phyloP scores from a whole-genome alignment of 495 filamentous ascomycete genomes.

The Lophiotrema nucula region DNA sequence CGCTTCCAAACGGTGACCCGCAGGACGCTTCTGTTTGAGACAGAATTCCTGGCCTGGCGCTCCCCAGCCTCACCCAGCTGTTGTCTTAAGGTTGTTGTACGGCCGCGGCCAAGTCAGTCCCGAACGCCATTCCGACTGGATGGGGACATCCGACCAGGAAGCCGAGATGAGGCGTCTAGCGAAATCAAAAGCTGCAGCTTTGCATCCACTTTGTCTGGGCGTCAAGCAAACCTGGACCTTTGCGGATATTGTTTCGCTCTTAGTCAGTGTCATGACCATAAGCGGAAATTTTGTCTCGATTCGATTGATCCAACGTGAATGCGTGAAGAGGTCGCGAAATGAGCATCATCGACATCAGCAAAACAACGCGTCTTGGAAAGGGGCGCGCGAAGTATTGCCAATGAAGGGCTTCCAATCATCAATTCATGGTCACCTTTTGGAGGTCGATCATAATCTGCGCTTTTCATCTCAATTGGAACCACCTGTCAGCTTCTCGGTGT shows the following conservation, averaged over 20 bases:
- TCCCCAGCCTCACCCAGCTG: slow-evolving; percentile 1
- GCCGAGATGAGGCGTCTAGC: slow-evolving; percentile 24
- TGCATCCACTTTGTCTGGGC: neutral
- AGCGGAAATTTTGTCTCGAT: neutral
- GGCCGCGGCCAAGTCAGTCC: neutral
- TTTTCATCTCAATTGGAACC: too few species aligned
- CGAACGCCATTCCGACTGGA: neutral
- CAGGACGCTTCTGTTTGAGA: neutral
- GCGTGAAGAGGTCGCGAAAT: neutral
- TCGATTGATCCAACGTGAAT: neutral
- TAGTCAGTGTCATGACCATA: neutral
- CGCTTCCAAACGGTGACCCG: slow-evolving; percentile 6
- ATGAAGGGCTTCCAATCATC: too few species aligned
- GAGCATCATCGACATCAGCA: neutral
- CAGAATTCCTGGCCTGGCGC: neutral
- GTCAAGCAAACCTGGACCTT: neutral
- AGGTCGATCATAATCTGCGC: too few species aligned
- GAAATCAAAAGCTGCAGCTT: slow-evolving; percentile 11
- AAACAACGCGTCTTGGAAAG: neutral
- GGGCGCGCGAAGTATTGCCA: neutral
- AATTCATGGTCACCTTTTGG: too few species aligned
- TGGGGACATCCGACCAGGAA: neutral
- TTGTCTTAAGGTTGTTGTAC: slow-evolving; percentile 9
- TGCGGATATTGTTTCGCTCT: neutral
- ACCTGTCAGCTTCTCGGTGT: too few species aligned